Conservation (phyloP, 495 filamentous ascomycete species). For the Talaromyces trachyspermus region DNA sequence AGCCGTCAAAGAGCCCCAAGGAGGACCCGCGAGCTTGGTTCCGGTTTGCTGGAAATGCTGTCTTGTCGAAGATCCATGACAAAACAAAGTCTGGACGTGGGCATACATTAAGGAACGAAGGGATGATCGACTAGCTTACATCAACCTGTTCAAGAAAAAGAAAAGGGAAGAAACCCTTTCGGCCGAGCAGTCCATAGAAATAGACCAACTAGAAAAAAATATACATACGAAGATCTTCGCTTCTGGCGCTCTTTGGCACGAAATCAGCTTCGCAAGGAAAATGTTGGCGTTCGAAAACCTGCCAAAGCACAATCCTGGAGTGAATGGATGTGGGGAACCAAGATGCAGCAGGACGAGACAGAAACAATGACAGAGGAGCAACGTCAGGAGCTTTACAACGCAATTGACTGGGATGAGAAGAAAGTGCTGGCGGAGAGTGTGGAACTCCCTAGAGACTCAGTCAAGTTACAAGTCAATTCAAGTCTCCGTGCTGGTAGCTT, state of each 20-base stretch:
- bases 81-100: slow-evolving; percentile 87
- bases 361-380: slow-evolving; percentile 88
- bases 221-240: slow-evolving; percentile 89
- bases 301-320: slow-evolving; percentile 67
- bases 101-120: slow-evolving; percentile 85
- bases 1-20: slow-evolving; percentile 77
- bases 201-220: slow-evolving; percentile 77
- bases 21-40: slow-evolving; percentile 92
- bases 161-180: slow-evolving; percentile 72
- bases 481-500: slow-evolving; percentile 89
- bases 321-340: slow-evolving; percentile 80
- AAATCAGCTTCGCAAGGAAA: slow-evolving; percentile 92
- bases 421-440: slow-evolving; percentile 77
- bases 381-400: slow-evolving; percentile 91
- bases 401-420: slow-evolving; percentile 98
- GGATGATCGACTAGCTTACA: slow-evolving; percentile 84
- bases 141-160: slow-evolving; percentile 86
- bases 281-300: slow-evolving; percentile 68
- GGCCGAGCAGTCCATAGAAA: slow-evolving; percentile 58
- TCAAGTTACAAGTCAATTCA: slow-evolving; percentile 87
- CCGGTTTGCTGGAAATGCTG: slow-evolving; percentile 77
- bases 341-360: slow-evolving; percentile 59
- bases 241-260: slow-evolving; percentile 94
- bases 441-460: slow-evolving; percentile 79
- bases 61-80: slow-evolving; percentile 89